Evolutionary conservation across 179 eudicot species (phyloP), one percentile per base, ranked within the genome.

Genomic region (Heliamphora pulchella): DNA sequence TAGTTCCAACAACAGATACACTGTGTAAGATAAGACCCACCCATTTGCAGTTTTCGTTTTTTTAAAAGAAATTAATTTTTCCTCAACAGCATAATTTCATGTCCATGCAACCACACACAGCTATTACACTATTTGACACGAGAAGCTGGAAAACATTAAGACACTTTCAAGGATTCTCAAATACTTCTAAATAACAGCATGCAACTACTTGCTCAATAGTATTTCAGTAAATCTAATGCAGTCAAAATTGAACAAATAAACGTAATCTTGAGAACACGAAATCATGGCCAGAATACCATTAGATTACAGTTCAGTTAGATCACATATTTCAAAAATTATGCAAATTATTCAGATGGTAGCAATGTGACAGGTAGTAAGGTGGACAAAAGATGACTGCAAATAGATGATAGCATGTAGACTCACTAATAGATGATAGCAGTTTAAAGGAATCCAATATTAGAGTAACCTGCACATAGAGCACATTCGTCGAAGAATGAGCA

Each of bases 381-480:
- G 58, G 59, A 55, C 15, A 47, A n/a, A 73, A 74, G 48, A 18
- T 62, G 44, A 7, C 69, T 46, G 14, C 5, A 77, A 77, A 5
- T 20, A 63, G 46, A 14, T 47, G 55, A 11, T 31, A 31, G n/a
- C 4, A n/a, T 15, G 54, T n/a, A 46, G 31, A 6, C 50, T 71
- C 39, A 47, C 14, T 1, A 71, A 47, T n/a, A 48, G 39, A 17
- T 41, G 11, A 47, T 7, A n/a, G 1, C 5, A 22, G 9, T 46
- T 54, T 50, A 51, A 2, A 31, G 17, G 47, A 43, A 54, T 15
- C 15, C 13, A 22, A 68, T 17, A 48, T 22, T 14, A 50, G 54
- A 63, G n/a, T 22, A 53, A 93, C 99, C 96, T 96, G 99, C 81
- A 96, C 85, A 69, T 88, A 93, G 63, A 96, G 94, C 79, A 93